Evolutionary conservation across 148 eudicot species (phyloP), one percentile per base, ranked within the genome.

Genomic region (Rhododendron molle): DNA sequence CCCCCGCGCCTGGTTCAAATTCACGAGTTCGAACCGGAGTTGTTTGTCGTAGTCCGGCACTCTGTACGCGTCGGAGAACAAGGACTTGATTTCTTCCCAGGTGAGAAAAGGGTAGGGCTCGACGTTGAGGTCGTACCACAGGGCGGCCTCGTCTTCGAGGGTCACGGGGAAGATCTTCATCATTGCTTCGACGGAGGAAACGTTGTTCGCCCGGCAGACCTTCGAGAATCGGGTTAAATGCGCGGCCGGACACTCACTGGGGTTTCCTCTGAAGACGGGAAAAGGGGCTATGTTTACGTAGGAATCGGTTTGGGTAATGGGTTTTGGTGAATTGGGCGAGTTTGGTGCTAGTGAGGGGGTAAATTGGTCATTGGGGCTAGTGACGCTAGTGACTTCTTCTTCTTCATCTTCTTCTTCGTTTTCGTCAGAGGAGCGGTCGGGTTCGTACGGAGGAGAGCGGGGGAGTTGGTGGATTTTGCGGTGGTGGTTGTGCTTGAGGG

Each of bases 71-170:
- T 89, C 85, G 21, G 77, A 21, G 60, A 89, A 89, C 11, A 86
- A 84, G 36, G 76, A 77, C 34, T 47, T 86, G 72, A 84, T 73
- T 71, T 88, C 90, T 73, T 81, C 86, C 90, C 90, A 88, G 12
- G 78, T 78, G 21, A 88, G 82, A n/a, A 20, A 79, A 62, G 81
- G 81, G 32, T 86, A 88, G 10, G 90, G 88, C 78, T 88, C 90
- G 13, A 88, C 65, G 76, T 88, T 88, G 34, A 88, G 86, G 84
- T 88, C 90, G 46, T 86, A 88, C 90, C 90, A 88, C 10, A 80
- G 81, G 7, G 81, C 85, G 16, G 90, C 90, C 44, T 88, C 88
- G 26, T 78, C 71, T 16, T 88, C 88, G 13, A 88, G 85, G 23
- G 90, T 86, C 3, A 86, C 88, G 2, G 90, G 88, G 83, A 88